phyloP scores from a whole-genome alignment of 495 filamentous ascomycete species.

The Opeltia flavorubescens region DNA sequence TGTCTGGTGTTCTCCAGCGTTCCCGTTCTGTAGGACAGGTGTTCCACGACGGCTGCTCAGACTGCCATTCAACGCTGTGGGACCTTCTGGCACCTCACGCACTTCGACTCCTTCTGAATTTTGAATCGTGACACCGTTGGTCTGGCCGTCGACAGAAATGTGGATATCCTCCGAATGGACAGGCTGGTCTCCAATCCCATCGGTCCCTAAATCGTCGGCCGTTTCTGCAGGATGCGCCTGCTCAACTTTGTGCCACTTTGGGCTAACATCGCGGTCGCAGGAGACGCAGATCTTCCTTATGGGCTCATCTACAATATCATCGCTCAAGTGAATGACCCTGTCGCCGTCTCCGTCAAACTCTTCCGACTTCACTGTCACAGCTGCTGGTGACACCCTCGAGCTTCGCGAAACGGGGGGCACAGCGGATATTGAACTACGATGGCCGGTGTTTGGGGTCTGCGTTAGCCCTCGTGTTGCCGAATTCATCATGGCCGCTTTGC shows the following conservation, averaged over 20 bases:
- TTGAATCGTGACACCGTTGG: not conserved
- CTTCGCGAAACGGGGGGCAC: constrained; percentile 6
- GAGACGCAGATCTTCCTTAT: constrained; percentile 12
- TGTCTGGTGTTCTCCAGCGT: too few relatives aligned
- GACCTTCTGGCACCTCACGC: not conserved
- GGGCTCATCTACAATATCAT: constrained; percentile 4
- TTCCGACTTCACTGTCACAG: constrained; percentile 16
- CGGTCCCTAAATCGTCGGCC: not conserved
- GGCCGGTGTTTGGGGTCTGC: constrained; percentile 17
- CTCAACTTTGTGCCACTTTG: constrained; percentile 14
- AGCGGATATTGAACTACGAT: constrained; percentile 14
- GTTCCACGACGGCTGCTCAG: not conserved
- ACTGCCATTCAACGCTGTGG: not conserved
- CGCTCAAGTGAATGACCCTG: constrained; percentile 13
- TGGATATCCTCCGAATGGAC: not conserved
- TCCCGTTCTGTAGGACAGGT: not conserved
- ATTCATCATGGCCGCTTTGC: constrained; percentile 63
- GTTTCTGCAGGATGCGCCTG: not conserved
- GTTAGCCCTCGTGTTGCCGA: constrained; percentile 29
- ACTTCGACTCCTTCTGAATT: not conserved
- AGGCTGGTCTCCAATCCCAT: not conserved
- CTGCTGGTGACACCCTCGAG: constrained; percentile 15
- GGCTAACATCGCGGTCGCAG: constrained; percentile 13
- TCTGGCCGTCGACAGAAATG: not conserved
- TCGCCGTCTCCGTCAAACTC: constrained; percentile 18